Evolutionary conservation across 345 rosid species (phyloP).

Genomic region (Odontarrhena argentea): DNA sequence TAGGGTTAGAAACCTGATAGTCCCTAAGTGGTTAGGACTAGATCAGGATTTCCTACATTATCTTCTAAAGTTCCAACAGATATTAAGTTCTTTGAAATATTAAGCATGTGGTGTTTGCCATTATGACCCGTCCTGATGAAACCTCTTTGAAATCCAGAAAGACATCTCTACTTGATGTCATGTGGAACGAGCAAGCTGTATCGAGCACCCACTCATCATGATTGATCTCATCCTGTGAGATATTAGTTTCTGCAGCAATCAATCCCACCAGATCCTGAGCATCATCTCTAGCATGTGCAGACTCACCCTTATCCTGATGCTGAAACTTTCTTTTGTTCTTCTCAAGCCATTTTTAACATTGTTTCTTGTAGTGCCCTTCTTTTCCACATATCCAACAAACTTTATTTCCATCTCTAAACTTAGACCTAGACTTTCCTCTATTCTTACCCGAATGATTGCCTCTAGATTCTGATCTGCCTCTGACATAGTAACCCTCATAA

Average conservation of each 20-base stretch:
- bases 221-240: accelerated
- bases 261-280: background rate
- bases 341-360: background rate
- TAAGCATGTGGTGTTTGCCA: background rate
- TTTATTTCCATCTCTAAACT: background rate
- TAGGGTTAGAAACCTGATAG: no score
- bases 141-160: background rate
- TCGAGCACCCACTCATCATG: background rate
- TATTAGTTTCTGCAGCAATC: background rate
- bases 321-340: background rate
- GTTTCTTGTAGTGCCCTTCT: background rate
- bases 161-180: background rate
- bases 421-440: background rate
- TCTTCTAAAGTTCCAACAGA: no score
- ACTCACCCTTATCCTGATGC: no score
- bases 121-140: background rate
- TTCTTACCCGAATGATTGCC: background rate
- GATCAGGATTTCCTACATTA: no score
- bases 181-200: background rate
- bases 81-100: no score
- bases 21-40: no score
- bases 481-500: background rate
- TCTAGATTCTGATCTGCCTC: background rate
- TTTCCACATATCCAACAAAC: background rate
- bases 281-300: background rate